Evolutionary conservation across 805 yeast genomes (phyloP).

Genomic region (Hanseniaspora lachancei): DNA sequence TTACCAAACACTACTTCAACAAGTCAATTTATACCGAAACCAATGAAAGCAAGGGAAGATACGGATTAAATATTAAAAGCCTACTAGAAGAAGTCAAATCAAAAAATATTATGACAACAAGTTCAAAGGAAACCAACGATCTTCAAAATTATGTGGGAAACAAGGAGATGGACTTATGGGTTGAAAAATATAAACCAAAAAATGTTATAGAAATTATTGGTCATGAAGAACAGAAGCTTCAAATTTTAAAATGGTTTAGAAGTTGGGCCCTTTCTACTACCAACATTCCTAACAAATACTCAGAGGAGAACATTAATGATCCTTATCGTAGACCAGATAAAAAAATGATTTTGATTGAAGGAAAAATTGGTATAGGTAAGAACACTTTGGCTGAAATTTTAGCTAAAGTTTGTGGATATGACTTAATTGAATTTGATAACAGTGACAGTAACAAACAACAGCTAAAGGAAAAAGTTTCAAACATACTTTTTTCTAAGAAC

Average conservation of each 20-base stretch:
- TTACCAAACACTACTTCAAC: constrained; percentile 2
- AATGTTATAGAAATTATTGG: constrained; percentile 57
- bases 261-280: constrained; percentile 35
- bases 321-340: constrained; percentile 46
- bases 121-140: background rate
- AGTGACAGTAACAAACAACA: constrained; percentile 59
- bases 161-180: constrained; percentile 28
- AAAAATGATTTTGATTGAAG: constrained; percentile 63
- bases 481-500: constrained; percentile 49
- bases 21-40: background rate
- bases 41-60: constrained; percentile 25
- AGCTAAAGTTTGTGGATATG: constrained; percentile 70
- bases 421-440: constrained; percentile 75
- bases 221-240: constrained; percentile 50
- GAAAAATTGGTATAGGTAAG: constrained; percentile 91
- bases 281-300: constrained; percentile 13
- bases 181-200: constrained; percentile 58
- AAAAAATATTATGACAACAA: constrained; percentile 13
- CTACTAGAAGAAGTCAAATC: constrained; percentile 26
- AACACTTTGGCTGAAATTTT: constrained; percentile 78
- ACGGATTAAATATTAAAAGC: constrained; percentile 31
- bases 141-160: constrained; percentile 2
- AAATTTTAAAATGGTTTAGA: constrained; percentile 48
- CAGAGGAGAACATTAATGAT: constrained; percentile 26
- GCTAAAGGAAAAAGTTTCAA: constrained; percentile 42